Evolutionary conservation across 805 yeast genomes (phyloP).

Genomic region (Lipomyces yamanashiensis): DNA sequence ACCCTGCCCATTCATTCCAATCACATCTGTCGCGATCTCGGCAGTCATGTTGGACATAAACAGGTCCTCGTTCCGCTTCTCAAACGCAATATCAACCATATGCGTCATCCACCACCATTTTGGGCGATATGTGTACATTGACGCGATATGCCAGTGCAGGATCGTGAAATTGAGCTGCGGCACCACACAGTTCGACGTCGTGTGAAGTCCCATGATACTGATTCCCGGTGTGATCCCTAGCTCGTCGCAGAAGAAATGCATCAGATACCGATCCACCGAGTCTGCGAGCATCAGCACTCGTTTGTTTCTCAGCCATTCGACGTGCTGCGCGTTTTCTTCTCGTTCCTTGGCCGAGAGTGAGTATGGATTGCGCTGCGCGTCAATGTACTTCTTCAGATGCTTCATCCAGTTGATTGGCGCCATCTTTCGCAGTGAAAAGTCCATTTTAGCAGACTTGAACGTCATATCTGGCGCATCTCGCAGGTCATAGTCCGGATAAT

Average conservation of each 20-base stretch:
- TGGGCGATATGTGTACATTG: slow-evolving; percentile 25
- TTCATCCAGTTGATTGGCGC: neutral
- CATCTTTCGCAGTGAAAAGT: too few relatives aligned
- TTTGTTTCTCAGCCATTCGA: slow-evolving; percentile 15
- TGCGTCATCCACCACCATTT: slow-evolving; percentile 31
- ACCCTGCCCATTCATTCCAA: slow-evolving; percentile 17
- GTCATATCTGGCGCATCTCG: too few relatives aligned
- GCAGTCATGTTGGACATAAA: neutral
- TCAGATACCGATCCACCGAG: slow-evolving; percentile 25
- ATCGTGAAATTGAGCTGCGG: slow-evolving; percentile 23
- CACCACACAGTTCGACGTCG: slow-evolving; percentile 13
- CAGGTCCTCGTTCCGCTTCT: slow-evolving; percentile 17
- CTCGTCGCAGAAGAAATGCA: slow-evolving; percentile 11
- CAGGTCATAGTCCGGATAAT: slow-evolving; percentile 5
- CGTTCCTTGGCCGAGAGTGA: neutral
- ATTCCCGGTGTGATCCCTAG: slow-evolving; percentile 17
- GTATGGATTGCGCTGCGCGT: too few relatives aligned
- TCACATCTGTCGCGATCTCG: slow-evolving; percentile 2
- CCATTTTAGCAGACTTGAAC: too few relatives aligned
- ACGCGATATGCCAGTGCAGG: slow-evolving; percentile 31
- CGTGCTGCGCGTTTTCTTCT: neutral
- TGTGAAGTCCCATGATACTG: slow-evolving; percentile 23
- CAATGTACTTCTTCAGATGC: too few relatives aligned
- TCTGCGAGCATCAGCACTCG: slow-evolving; percentile 30
- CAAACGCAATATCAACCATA: slow-evolving; percentile 22